These are phyloP conservation scores for Gamarada debralockiae DNA, from an alignment of 495 filamentous ascomycete species.

Conservation along the genomic window DNA sequence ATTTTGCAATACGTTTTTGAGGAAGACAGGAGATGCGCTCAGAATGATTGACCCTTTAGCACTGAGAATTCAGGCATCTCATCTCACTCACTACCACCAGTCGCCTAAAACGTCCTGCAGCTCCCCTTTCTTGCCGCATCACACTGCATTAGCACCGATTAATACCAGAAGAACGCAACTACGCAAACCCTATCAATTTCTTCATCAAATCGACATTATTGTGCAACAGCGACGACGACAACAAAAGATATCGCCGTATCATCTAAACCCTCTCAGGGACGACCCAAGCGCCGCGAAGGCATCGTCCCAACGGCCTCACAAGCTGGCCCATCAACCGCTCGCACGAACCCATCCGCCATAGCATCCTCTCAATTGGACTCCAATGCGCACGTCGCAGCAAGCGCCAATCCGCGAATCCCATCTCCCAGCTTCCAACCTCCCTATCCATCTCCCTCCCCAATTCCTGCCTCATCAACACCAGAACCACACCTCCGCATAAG, in stretches of 20 bases:
- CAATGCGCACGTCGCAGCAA: conserved; percentile 17
- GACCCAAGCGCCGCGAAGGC: conserved; percentile 13
- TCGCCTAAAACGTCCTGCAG: no score
- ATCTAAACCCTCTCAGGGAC: neutral
- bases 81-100: no score
- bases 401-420: conserved; percentile 30
- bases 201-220: neutral
- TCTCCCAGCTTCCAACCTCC: conserved; percentile 33
- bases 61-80: no score
- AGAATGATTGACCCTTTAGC: no score
- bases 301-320: conserved; percentile 30
- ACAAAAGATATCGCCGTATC: neutral
- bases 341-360: conserved; percentile 13
- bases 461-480: conserved; percentile 17
- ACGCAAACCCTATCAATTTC: neutral
- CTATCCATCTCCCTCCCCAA: conserved; percentile 26
- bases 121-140: no score
- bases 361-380: neutral
- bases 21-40: no score
- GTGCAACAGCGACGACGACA: neutral
- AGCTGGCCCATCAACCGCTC: conserved; percentile 22
- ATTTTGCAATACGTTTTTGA: no score
- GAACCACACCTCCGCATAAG: conserved; percentile 23
- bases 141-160: no score
- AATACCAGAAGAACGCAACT: no score